phyloP scores from a whole-genome alignment of 768 basidiomycete genomes.

The Lactarius deliciosus region DNA sequence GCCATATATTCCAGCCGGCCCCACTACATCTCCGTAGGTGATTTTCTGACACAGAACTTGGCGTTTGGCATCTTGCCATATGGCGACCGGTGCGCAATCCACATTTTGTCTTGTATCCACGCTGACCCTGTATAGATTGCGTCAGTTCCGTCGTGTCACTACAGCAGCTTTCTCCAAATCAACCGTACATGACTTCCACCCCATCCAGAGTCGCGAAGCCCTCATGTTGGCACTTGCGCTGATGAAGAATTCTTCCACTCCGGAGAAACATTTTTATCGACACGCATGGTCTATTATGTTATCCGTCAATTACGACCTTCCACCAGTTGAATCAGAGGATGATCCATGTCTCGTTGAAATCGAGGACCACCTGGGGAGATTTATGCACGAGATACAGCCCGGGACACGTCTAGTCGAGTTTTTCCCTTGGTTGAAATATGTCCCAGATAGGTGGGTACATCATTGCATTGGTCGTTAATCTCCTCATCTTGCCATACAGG shows the following conservation, averaged over 20 bases:
- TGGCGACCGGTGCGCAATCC: not conserved
- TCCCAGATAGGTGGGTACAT: not conserved
- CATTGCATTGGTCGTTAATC: not conserved
- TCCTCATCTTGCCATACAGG: not conserved
- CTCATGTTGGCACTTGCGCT: not conserved
- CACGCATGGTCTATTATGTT: slow-evolving; percentile 1
- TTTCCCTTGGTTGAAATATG: slow-evolving; percentile 3
- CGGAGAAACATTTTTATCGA: not conserved
- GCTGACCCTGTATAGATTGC: not conserved
- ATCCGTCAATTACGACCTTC: not conserved
- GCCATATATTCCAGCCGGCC: not conserved
- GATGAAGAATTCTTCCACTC: not conserved
- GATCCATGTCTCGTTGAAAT: not conserved
- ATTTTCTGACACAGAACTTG: not conserved
- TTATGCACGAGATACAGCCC: not conserved
- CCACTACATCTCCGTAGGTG: not conserved
- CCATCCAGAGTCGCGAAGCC: not conserved
- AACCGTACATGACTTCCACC: not conserved
- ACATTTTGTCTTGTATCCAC: not conserved
- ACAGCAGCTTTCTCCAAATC: not conserved
- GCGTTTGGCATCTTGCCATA: not conserved
- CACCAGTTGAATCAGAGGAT: not conserved
- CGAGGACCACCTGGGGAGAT: not conserved
- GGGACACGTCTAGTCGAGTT: not conserved
- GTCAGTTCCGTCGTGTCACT: not conserved